Conservation (phyloP, 192 early-diverging fungal genomes). For the Coemansia sp. region DNA sequence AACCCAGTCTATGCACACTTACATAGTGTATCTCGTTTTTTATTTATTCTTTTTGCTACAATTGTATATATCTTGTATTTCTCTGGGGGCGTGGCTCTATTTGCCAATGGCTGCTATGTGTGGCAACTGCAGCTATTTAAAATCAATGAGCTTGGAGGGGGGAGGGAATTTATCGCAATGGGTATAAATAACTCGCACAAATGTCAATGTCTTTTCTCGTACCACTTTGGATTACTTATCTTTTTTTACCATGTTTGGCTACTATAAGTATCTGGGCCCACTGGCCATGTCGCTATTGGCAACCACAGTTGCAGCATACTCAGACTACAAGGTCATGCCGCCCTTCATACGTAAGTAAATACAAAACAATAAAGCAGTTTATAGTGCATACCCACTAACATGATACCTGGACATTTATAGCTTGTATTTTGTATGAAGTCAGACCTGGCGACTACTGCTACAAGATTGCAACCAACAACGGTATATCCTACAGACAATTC, state of each 20-base stretch:
- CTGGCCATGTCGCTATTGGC: background rate
- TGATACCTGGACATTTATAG: background rate
- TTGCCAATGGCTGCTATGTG: background rate
- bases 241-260: background rate
- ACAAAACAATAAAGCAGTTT: background rate
- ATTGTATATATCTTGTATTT: background rate
- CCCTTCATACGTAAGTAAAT: background rate
- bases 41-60: background rate
- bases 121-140: conserved; percentile 3
- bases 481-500: conserved; percentile 38
- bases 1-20: conserved; percentile 12
- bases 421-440: conserved; percentile 47
- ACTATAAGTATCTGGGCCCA: background rate
- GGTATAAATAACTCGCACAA: background rate
- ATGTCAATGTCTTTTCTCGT: background rate
- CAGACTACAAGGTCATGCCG: background rate
- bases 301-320: background rate
- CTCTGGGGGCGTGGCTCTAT: background rate
- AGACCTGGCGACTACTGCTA: conserved; percentile 49
- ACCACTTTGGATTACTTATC: background rate
- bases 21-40: background rate
- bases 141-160: background rate
- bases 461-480: conserved; percentile 38
- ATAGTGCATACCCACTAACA: background rate
- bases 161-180: too few relatives aligned